phyloP scores from a whole-genome alignment of 2,329 filamentous ascomycete species.

The Cryphonectria japonica region DNA sequence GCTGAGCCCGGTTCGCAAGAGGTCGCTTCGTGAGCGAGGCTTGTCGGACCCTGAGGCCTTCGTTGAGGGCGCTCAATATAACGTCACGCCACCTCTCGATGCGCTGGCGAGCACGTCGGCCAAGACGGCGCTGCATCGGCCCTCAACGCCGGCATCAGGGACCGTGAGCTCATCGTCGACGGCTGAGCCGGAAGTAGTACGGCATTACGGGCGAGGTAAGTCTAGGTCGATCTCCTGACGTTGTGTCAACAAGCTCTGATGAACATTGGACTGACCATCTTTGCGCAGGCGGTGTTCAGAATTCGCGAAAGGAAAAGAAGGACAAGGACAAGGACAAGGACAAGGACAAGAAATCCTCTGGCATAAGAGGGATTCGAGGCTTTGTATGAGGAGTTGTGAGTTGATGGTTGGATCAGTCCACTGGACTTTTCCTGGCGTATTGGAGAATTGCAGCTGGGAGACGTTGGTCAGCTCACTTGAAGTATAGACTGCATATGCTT shows the following conservation, averaged over 20 bases:
- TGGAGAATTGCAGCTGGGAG: neutral
- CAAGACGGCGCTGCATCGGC: slow-evolving; percentile 37
- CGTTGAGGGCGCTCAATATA: slow-evolving; percentile 46
- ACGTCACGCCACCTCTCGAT: slow-evolving; percentile 47
- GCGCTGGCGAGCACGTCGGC: slow-evolving; percentile 33
- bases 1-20: slow-evolving; percentile 43
- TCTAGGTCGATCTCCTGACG: slow-evolving; percentile 20
- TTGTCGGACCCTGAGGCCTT: slow-evolving; percentile 48
- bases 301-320: slow-evolving; percentile 53
- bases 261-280: slow-evolving; percentile 34
- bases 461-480: neutral
- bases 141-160: slow-evolving; percentile 44
- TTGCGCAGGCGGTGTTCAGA: slow-evolving; percentile 51
- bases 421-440: neutral
- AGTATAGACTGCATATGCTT: neutral
- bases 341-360: slow-evolving; percentile 47
- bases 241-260: slow-evolving; percentile 44
- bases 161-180: slow-evolving; percentile 25
- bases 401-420: neutral
- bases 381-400: slow-evolving; percentile 35
- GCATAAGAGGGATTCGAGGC: slow-evolving; percentile 45
- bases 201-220: slow-evolving; percentile 53
- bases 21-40: slow-evolving; percentile 42
- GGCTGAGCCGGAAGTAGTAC: slow-evolving; percentile 36
- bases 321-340: slow-evolving; percentile 49